Base-by-base conservation (phyloP, 441 rosid species). In the Jatropha multifida region DNA sequence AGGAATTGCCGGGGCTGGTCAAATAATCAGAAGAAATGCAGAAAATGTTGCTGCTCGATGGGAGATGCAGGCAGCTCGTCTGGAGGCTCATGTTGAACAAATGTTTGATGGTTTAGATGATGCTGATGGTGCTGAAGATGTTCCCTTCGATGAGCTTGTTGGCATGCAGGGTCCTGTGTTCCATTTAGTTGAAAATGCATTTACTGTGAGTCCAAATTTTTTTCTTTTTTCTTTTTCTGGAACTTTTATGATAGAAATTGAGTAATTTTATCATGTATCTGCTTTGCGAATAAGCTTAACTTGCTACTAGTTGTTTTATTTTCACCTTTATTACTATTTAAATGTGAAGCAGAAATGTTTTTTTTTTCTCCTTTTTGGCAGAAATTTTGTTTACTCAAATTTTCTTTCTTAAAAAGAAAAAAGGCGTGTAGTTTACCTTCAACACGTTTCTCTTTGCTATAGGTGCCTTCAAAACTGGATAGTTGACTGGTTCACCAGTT, bases 111-210 rank as follows among this genome's bases (percentile, higher is more conserved):
- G 97, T 60, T 81, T 96, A 84, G 99, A 96, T 60, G 99, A 94
- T 69, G 98, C 93, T 85, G 99, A 96, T 85, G 99, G 98, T 78
- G 99, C 99, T 12, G 99, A 96, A 87, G 99, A 96, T 76, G 99
- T 96, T 23, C 99, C 99, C 60, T 96, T 96, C 77, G 98, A 96
- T 63, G 99, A 96, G 85, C 94, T 96, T 75, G 99, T 96, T 71
- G 98, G 99, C 80, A 94, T 96, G 99, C 99, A 96, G 88, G 98
- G 99, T 73, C 99, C 99, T 26, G 97, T 96, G 71, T 92, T 96
- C 73, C 99, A 96, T 89, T 92, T 96, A 86, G 97, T 96, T 84
- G 99, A 96, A 84, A 96, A 96, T 86, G 97, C 99, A 68, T 92
- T 96, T 76, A 96, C 98, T 68, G 99, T 96, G 84, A 89, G 99